A percentile compares a stretch with the other conserved stretches of the same genome.
Conservation (phyloP, 495 filamentous ascomycete species). For the Aspergillus wentii region DNA sequence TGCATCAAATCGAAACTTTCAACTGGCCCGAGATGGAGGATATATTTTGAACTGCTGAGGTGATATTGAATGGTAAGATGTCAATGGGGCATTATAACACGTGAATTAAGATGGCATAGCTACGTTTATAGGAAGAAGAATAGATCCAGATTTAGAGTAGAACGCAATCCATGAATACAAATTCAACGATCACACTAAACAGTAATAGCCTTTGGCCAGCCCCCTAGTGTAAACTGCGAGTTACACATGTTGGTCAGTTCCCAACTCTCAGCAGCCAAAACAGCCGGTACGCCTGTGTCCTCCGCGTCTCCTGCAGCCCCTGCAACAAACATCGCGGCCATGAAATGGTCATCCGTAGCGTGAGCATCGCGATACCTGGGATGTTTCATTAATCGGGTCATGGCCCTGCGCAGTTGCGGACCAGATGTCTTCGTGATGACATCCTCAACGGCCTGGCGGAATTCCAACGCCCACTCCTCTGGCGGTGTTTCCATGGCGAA, state of each 20-base stretch:
- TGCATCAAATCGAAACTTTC: too few relatives aligned
- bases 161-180: neutral
- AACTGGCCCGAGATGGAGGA: too few relatives aligned
- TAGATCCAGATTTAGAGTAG: neutral
- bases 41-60: neutral
- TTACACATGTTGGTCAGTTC: slow-evolving; percentile 65
- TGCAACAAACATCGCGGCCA: slow-evolving; percentile 53
- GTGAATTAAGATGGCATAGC: neutral
- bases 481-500: slow-evolving; percentile 54
- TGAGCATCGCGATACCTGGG: slow-evolving; percentile 56
- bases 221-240: slow-evolving; percentile 49
- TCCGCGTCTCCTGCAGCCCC: slow-evolving; percentile 47
- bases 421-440: slow-evolving; percentile 45
- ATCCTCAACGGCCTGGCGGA: slow-evolving; percentile 56
- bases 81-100: neutral
- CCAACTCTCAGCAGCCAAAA: slow-evolving; percentile 54
- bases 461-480: slow-evolving; percentile 51
- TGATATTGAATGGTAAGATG: neutral
- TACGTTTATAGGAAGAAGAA: neutral
- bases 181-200: neutral
- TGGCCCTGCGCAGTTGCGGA: slow-evolving; percentile 39
- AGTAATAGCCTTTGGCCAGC: slow-evolving; percentile 18
- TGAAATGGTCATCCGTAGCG: slow-evolving; percentile 61
- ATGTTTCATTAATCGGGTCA: slow-evolving; percentile 57
- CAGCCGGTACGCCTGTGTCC: slow-evolving; percentile 34